These are phyloP conservation scores for Fonsecaea pedrosoi DNA, from an alignment of 2,329 filamentous ascomycete genomes.

Conservation along the genomic window DNA sequence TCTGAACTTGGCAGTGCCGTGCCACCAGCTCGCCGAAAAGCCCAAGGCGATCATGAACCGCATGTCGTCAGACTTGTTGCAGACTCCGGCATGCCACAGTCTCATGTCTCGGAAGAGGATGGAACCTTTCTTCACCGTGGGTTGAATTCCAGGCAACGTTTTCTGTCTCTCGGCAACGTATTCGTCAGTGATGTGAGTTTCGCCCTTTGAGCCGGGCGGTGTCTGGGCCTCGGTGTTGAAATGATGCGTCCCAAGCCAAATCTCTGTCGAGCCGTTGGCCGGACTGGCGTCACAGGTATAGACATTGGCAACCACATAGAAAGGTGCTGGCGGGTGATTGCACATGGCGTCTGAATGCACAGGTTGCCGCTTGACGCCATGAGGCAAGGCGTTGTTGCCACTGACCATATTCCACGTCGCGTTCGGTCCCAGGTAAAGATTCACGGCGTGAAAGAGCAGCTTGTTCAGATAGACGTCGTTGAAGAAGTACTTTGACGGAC, in stretches of 20 bases:
- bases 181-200: slow-evolving; percentile 44
- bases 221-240: slow-evolving; percentile 46
- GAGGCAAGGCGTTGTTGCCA: slow-evolving; percentile 46
- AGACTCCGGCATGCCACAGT: slow-evolving; percentile 70
- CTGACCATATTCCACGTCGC: slow-evolving; percentile 45
- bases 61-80: slow-evolving; percentile 59
- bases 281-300: slow-evolving; percentile 54
- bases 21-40: slow-evolving; percentile 34
- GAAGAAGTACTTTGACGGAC: slow-evolving; percentile 27
- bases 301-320: slow-evolving; percentile 58
- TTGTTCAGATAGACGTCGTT: slow-evolving; percentile 46
- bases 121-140: slow-evolving; percentile 56
- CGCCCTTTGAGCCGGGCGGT: slow-evolving; percentile 33
- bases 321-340: slow-evolving; percentile 53
- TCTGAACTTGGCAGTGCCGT: slow-evolving; percentile 24
- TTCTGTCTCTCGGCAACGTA: slow-evolving; percentile 44
- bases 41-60: slow-evolving; percentile 59
- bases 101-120: slow-evolving; percentile 65
- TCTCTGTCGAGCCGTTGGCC: slow-evolving; percentile 57
- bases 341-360: slow-evolving; percentile 53
- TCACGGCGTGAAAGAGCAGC: slow-evolving; percentile 45
- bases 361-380: slow-evolving; percentile 48
- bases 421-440: slow-evolving; percentile 46
- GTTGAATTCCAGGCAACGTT: slow-evolving; percentile 48
- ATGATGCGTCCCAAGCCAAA: slow-evolving; percentile 58